These are phyloP conservation scores for Manihot esculenta DNA, from an alignment of 441 rosid genomes.

Conservation along the genomic window DNA sequence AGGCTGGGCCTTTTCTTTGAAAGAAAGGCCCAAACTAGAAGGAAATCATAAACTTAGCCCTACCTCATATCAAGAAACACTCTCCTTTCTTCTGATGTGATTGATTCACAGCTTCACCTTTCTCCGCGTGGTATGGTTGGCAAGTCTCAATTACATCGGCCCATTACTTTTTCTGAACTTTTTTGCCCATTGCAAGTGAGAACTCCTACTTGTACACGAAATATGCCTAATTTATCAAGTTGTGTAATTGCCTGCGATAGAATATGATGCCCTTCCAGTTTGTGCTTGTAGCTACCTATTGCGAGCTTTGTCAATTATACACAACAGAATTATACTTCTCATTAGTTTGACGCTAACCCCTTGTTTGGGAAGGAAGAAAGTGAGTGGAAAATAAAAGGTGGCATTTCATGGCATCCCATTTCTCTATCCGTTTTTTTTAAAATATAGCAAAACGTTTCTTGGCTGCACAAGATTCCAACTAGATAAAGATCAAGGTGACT, in stretches of 20 bases:
- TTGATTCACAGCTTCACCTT: no score
- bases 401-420: no score
- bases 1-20: background rate
- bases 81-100: no score
- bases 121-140: no score
- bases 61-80: no score
- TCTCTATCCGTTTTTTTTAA: background rate
- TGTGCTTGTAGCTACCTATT: background rate
- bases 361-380: no score
- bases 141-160: no score
- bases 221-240: no score
- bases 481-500: background rate
- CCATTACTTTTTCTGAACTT: background rate
- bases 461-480: background rate
- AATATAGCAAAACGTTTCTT: background rate
- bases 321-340: background rate
- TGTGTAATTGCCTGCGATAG: background rate
- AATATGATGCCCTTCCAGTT: background rate
- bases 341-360: no score
- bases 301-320: background rate
- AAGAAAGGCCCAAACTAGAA: background rate
- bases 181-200: background rate
- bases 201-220: no score
- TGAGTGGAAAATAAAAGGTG: no score
- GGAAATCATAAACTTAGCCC: background rate